Evolutionary conservation across 139 green algal species (phyloP), one percentile per base, ranked within the genome.

Genomic region (Microglena sp.): DNA sequence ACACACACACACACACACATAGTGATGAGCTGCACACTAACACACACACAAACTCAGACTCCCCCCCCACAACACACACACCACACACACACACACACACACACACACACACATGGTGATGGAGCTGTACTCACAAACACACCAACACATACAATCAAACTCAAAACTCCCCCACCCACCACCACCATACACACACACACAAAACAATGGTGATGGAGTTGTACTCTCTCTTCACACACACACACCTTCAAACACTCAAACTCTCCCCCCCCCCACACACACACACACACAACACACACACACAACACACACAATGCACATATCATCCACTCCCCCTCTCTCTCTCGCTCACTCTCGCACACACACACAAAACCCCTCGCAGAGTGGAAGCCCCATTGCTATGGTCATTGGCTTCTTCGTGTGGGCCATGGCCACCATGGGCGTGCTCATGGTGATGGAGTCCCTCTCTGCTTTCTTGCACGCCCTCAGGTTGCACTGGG

Each of bases 371-470:
- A n/a, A n/a, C n/a, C n/a, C n/a, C n/a, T n/a, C n/a, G n/a, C n/a
- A n/a, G n/a, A n/a, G n/a, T n/a, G n/a, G n/a, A 11, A 50, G 15
- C 15, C 40, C 40, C 11, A 15, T 15, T 50, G 45, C 70, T 6
- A 84, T 90, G 55, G 73, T 94, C 34, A 56, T 76, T 26, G 89
- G 78, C 18, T 96, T 96, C 71, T 92, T 88, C 54, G 85, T 97
- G 26, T 98, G 94, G 70, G 74, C 82, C 8, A 78, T 77, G n/a
- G 89, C 88, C 30, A 99, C 94, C 1, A 64, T 99, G 64, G 89
- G 88, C 35, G 94, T 98, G 76, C 79, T 99, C 43, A 96, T 99
- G 86, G 73, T 94, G 1, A 99, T 98, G 94, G 94, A 99, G 80
- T 87, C 81, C 15, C 81, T 99, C 32, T 91, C 76, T 7, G 94